Percentiles rank a stretch among this genome's conserved stretches.
Evolutionary conservation across 2,329 filamentous ascomycete genomes (phyloP).

Genomic region (Thielaviopsis populi): DNA sequence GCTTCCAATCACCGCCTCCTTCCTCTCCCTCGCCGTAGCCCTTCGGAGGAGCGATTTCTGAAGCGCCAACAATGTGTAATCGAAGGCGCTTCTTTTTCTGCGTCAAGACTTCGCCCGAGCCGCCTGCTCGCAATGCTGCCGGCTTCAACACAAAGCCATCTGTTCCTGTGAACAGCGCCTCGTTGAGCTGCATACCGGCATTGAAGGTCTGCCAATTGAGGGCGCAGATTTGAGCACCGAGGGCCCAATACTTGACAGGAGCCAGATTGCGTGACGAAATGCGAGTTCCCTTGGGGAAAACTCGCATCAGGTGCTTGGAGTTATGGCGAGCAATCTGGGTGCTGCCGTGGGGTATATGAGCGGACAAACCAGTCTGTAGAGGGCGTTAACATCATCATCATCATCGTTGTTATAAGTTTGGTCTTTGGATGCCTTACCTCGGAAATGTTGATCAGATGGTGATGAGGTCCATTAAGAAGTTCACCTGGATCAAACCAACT

Average conservation of each 20-base stretch:
- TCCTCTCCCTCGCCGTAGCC: constrained; percentile 12
- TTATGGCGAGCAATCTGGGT: constrained; percentile 45
- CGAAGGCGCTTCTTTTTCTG: constrained; percentile 35
- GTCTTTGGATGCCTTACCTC: constrained; percentile 25
- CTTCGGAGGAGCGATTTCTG: constrained; percentile 36
- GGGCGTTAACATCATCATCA: background rate
- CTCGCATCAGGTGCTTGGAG: constrained; percentile 51
- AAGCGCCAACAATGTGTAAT: constrained; percentile 47
- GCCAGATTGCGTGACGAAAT: constrained; percentile 51
- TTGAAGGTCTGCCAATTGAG: constrained; percentile 58
- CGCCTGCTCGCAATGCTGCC: constrained; percentile 40
- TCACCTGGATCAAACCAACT: constrained; percentile 44
- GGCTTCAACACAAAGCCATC: constrained; percentile 54
- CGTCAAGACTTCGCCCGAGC: constrained; percentile 34
- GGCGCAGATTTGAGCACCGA: constrained; percentile 54
- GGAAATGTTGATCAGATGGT: constrained; percentile 55
- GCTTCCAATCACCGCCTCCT: constrained; percentile 28
- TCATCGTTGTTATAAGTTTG: too few species aligned
- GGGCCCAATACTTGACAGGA: constrained; percentile 48
- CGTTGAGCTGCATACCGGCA: constrained; percentile 50
- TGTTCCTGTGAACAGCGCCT: constrained; percentile 49
- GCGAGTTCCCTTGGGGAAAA: constrained; percentile 53
- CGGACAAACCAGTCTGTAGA: background rate
- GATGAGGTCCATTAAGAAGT: constrained; percentile 42
- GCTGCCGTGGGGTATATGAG: constrained; percentile 25